Evolutionary conservation across 805 yeast genomes (phyloP).

Genomic region (Wickerhamiella lipophila): DNA sequence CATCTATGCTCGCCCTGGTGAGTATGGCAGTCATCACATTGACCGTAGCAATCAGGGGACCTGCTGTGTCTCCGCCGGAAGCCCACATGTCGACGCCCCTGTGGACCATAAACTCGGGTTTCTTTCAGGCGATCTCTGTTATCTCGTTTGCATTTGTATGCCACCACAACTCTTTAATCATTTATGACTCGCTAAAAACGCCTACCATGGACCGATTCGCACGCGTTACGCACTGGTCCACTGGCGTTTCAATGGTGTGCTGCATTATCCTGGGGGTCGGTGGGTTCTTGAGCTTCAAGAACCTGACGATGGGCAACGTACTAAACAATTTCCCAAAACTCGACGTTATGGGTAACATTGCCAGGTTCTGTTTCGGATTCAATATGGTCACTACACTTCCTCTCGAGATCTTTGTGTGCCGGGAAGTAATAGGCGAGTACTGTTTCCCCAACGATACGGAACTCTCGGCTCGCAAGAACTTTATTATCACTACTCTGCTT

Average conservation of each 20-base stretch:
- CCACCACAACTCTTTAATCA: conserved; percentile 86
- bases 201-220: conserved; percentile 70
- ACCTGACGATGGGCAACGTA: conserved; percentile 72
- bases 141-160: conserved; percentile 92
- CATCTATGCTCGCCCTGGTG: conserved; percentile 71
- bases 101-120: conserved; percentile 42
- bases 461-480: conserved; percentile 34
- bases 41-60: conserved; percentile 65
- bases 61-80: conserved; percentile 33
- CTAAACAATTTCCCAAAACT: conserved; percentile 72
- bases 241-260: conserved; percentile 65
- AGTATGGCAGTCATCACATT: conserved; percentile 72
- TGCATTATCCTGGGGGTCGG: conserved; percentile 67
- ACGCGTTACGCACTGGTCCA: conserved; percentile 68
- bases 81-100: conserved; percentile 27
- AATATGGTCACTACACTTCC: conserved; percentile 92
- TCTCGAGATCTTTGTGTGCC: conserved; percentile 73
- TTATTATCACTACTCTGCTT: conserved; percentile 49
- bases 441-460: conserved; percentile 27
- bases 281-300: conserved; percentile 66
- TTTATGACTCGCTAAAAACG: conserved; percentile 65
- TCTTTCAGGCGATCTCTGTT: conserved; percentile 87
- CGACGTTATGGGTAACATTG: conserved; percentile 67
- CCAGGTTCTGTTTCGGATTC: conserved; percentile 80
- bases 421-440: conserved; percentile 72